A percentile compares a stretch with the other conserved stretches of the same genome.
Evolutionary conservation across 305 asterid species (phyloP).

Genomic region (Coffea humblotiana): DNA sequence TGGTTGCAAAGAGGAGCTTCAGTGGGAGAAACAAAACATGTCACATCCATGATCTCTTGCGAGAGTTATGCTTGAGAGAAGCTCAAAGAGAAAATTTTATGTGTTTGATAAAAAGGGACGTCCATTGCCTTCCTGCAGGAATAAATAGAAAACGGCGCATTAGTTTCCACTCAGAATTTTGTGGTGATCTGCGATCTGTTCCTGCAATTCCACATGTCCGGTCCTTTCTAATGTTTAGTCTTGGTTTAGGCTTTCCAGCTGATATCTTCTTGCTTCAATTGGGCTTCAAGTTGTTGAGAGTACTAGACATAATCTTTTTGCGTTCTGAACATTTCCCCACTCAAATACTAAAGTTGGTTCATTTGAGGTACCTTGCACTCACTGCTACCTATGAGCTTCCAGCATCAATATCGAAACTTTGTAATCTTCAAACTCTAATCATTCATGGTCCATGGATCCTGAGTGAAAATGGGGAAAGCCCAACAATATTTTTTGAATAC

Average conservation of each 20-base stretch:
- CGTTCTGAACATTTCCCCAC: constrained; percentile 7
- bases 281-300: constrained; percentile 14
- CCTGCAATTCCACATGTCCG: constrained; percentile 12
- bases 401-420: not conserved
- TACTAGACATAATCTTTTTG: constrained; percentile 19
- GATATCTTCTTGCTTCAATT: not conserved
- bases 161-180: constrained; percentile 18
- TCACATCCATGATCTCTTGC: constrained; percentile 3
- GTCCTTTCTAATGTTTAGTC: constrained; percentile 16
- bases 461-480: not conserved
- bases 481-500: not conserved
- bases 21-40: constrained; percentile 2
- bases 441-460: constrained; percentile 18
- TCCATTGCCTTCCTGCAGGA: not conserved
- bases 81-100: not conserved
- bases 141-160: constrained; percentile 4
- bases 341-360: constrained; percentile 5
- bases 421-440: constrained; percentile 15
- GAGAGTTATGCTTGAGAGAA: constrained; percentile 9
- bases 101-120: not conserved
- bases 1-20: constrained; percentile 2
- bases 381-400: constrained; percentile 10
- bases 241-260: not conserved
- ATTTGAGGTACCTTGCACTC: constrained; percentile 10
- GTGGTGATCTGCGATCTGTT: not conserved